Conservation (phyloP, 2,329 filamentous ascomycete species). For the Xylariomycetidae sp. region DNA sequence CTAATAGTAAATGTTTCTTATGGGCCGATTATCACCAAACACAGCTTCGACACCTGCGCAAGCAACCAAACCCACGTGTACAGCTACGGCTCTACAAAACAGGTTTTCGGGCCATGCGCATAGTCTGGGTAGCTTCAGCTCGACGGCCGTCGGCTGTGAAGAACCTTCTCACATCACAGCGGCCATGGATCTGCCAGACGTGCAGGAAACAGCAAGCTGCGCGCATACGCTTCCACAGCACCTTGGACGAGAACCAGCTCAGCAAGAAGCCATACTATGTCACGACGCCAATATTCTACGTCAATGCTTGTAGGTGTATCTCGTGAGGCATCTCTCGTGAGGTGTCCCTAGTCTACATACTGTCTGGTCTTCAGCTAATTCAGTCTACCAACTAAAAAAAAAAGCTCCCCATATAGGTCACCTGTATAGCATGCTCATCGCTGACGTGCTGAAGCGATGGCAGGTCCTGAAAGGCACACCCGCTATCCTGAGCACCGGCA, state of each 20-base stretch:
- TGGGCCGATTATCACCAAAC: too few species aligned
- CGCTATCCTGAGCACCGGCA: conserved; percentile 81
- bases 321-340: too few species aligned
- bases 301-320: conserved; percentile 74
- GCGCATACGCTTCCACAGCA: conserved; percentile 19
- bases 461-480: conserved; percentile 66
- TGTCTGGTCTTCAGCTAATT: too few species aligned
- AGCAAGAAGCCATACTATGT: conserved; percentile 80
- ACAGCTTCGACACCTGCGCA: too few species aligned
- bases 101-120: conserved; percentile 20
- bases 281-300: conserved; percentile 97
- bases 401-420: conserved; percentile 90
- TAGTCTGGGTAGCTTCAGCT: conserved; percentile 11
- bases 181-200: conserved; percentile 23
- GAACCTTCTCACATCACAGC: conserved; percentile 9
- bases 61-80: too few species aligned
- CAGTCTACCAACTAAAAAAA: too few species aligned
- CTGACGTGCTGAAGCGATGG: conserved; percentile 92
- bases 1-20: too few species aligned
- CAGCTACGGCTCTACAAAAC: too few species aligned
- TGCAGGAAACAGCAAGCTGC: conserved; percentile 13
- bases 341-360: too few species aligned
- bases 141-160: conserved; percentile 13
- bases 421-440: conserved; percentile 85
- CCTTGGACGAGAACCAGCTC: conserved; percentile 4